Evolutionary conservation across 192 early-diverging fungal genomes (phyloP).

Genomic region (Coemansia sp.): DNA sequence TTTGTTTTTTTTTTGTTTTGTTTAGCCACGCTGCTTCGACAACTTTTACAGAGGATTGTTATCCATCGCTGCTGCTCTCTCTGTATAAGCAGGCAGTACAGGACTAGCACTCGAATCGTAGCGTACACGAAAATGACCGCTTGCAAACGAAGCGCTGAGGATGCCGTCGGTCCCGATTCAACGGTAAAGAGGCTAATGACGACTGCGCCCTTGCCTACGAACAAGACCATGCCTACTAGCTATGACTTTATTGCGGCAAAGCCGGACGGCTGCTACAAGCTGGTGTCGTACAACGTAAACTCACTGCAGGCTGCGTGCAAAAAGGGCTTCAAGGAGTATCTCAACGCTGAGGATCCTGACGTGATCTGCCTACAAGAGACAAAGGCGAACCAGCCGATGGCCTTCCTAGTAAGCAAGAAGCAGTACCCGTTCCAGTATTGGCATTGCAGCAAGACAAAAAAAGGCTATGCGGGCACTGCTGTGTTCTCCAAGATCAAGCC

Average conservation of each 20-base stretch:
- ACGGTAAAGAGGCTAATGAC: constrained; percentile 21
- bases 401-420: constrained; percentile 61
- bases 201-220: constrained; percentile 47
- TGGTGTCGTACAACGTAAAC: constrained; percentile 81
- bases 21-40: constrained; percentile 2
- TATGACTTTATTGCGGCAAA: constrained; percentile 58
- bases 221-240: constrained; percentile 66
- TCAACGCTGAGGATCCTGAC: constrained; percentile 78
- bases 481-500: constrained; percentile 83
- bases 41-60: background rate
- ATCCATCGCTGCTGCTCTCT: background rate
- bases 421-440: constrained; percentile 74
- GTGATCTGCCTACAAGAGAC: constrained; percentile 85
- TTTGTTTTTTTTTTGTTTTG: background rate
- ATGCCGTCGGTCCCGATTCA: background rate
- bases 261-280: constrained; percentile 58
- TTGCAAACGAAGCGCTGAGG: constrained; percentile 28
- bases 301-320: constrained; percentile 72
- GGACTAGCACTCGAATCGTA: constrained; percentile 11
- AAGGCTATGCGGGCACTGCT: constrained; percentile 78
- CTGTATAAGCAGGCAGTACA: background rate
- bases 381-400: constrained; percentile 72
- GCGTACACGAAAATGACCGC: constrained; percentile 19
- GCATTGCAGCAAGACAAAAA: constrained; percentile 65
- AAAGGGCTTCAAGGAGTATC: constrained; percentile 76